Conservation (phyloP, 192 early-diverging fungal species). For the Backusella mclennaniae region DNA sequence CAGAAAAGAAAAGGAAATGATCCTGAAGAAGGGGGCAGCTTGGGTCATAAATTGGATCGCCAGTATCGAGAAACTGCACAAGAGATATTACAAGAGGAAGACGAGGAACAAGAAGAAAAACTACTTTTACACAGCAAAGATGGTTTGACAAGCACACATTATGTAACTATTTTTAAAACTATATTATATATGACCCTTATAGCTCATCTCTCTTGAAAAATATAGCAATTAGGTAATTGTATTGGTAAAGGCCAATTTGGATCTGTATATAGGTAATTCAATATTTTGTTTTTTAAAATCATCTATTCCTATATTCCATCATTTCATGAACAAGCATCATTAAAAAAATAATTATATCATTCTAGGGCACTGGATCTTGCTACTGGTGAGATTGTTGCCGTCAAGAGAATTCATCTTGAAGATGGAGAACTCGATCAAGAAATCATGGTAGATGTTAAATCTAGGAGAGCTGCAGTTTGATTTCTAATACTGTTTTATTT, state of each 20-base stretch:
- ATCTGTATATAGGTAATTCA: conserved; percentile 68
- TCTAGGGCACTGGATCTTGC: conserved; percentile 75
- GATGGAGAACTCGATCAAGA: conserved; percentile 66
- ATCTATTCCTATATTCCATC: no score
- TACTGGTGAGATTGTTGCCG: conserved; percentile 80
- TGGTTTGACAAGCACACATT: conserved; percentile 41
- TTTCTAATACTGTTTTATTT: conserved; percentile 12
- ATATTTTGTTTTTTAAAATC: neutral
- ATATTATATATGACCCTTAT: conserved; percentile 54
- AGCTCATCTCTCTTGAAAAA: conserved; percentile 34
- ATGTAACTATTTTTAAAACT: conserved; percentile 38
- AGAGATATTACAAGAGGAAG: conserved; percentile 10
- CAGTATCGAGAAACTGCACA: conserved; percentile 22
- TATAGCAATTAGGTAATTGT: conserved; percentile 80
- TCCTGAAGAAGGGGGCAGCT: neutral
- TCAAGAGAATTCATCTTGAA: conserved; percentile 81
- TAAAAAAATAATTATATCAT: neutral
- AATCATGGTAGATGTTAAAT: conserved; percentile 54
- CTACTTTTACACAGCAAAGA: conserved; percentile 37
- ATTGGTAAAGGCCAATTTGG: conserved; percentile 92
- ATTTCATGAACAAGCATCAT: no score
- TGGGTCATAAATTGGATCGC: conserved; percentile 19
- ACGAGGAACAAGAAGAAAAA: conserved; percentile 20
- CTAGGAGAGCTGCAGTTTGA: neutral
- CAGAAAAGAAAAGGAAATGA: neutral